A percentile compares a stretch with the other conserved stretches of the same genome.
Conservation (phyloP, 495 filamentous ascomycete species). For the Cercophora sp. region DNA sequence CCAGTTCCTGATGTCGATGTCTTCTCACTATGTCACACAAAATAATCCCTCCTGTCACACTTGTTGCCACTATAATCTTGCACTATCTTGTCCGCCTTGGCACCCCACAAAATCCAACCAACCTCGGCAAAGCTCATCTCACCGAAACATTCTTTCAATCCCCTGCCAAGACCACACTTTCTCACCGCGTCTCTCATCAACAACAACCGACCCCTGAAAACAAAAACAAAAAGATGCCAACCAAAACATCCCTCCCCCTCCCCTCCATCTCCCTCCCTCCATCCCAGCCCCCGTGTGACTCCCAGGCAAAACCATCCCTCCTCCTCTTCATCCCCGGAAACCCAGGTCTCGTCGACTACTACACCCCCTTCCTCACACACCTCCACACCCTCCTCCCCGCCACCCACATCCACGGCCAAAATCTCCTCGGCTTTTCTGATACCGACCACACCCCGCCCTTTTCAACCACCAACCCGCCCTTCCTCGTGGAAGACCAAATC, state of each 20-base stretch:
- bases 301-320: conserved; percentile 27
- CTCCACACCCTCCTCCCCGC: conserved; percentile 34
- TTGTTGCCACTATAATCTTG: no score
- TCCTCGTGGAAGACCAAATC: conserved; percentile 63
- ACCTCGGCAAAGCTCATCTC: no score
- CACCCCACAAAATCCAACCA: no score
- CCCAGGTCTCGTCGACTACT: conserved; percentile 81
- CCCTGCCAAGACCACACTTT: not conserved
- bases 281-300: conserved; percentile 2
- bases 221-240: not conserved
- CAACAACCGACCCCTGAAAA: not conserved
- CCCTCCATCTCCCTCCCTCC: no score
- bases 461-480: conserved; percentile 31
- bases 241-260: conserved; percentile 13
- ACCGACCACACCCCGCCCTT: conserved; percentile 39
- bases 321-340: conserved; percentile 77
- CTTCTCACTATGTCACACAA: no score
- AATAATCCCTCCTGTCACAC: no score
- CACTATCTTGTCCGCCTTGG: no score
- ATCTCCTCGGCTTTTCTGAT: conserved; percentile 70
- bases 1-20: no score
- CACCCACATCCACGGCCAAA: conserved; percentile 64
- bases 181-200: not conserved
- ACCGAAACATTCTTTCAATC: not conserved
- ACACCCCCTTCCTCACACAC: conserved; percentile 60